Conservation (phyloP, 805 yeast species). For the Cyberlindnera sargentensis region DNA sequence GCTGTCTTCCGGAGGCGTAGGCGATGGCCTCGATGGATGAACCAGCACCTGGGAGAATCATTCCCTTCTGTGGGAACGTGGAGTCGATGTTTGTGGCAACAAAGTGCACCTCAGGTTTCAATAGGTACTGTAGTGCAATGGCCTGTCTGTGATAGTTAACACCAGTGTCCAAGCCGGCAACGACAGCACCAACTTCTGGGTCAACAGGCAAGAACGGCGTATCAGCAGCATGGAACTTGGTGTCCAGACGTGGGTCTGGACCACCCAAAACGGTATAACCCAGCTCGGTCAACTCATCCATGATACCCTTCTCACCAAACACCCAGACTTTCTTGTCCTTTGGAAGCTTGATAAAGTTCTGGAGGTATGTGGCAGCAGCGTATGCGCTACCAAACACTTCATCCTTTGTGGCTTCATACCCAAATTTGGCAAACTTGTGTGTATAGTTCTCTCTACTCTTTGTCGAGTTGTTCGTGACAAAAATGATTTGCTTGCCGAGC, state of each 20-base stretch:
- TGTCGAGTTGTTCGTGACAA: slow-evolving; percentile 94
- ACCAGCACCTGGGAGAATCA: slow-evolving; percentile 91
- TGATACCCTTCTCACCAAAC: slow-evolving; percentile 83
- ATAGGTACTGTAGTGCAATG: slow-evolving; percentile 73
- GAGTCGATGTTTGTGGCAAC: slow-evolving; percentile 94
- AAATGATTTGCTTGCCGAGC: slow-evolving; percentile 61
- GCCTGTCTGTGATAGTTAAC: slow-evolving; percentile 81
- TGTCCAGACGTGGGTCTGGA: slow-evolving; percentile 53
- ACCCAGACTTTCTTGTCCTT: slow-evolving; percentile 80
- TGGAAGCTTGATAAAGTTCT: slow-evolving; percentile 67
- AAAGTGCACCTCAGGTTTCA: slow-evolving; percentile 56
- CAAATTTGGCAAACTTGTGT: slow-evolving; percentile 60
- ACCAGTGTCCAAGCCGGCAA: slow-evolving; percentile 76
- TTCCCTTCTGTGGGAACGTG: slow-evolving; percentile 86
- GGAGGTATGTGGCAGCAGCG: slow-evolving; percentile 83
- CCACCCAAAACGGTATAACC: slow-evolving; percentile 86
- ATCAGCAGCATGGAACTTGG: slow-evolving; percentile 48
- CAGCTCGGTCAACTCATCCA: slow-evolving; percentile 63
- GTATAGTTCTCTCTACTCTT: slow-evolving; percentile 78
- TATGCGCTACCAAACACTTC: slow-evolving; percentile 90
- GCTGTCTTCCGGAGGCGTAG: slow-evolving; percentile 70
- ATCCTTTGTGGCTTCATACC: slow-evolving; percentile 36
- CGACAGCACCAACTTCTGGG: slow-evolving; percentile 74
- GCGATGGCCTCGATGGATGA: slow-evolving; percentile 75
- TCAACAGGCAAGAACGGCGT: slow-evolving; percentile 54